Evolutionary conservation across 2,329 filamentous ascomycete genomes (phyloP).

Genomic region (Cercospora janseana): DNA sequence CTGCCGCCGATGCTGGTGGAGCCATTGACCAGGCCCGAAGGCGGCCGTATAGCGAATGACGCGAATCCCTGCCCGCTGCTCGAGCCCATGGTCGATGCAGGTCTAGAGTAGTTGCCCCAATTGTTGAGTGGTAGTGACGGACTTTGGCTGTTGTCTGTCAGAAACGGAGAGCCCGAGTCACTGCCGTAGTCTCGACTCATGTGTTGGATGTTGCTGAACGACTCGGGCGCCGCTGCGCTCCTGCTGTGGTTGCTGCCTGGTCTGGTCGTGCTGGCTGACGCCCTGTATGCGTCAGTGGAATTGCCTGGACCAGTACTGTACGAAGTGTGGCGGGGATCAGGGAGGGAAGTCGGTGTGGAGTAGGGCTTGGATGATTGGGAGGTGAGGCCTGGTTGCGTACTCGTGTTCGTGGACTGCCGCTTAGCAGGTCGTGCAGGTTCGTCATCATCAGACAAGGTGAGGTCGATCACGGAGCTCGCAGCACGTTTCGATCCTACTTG

Average conservation of each 20-base stretch:
- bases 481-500: constrained; percentile 44
- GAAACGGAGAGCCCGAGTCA: constrained; percentile 16
- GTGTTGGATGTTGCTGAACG: constrained; percentile 6
- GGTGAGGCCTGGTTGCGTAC: constrained; percentile 26
- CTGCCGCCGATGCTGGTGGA: not conserved
- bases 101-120: constrained; percentile 14
- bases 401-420: constrained; percentile 32
- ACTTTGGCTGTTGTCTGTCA: constrained; percentile 13
- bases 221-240: constrained; percentile 16
- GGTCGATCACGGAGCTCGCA: constrained; percentile 49
- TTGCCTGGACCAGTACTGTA: constrained; percentile 17
- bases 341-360: constrained; percentile 28
- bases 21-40: constrained; percentile 8
- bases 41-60: constrained; percentile 18
- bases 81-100: constrained; percentile 13
- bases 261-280: constrained; percentile 25
- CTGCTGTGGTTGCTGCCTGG: constrained; percentile 22
- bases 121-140: constrained; percentile 16
- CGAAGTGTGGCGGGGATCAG: constrained; percentile 26
- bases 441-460: constrained; percentile 50
- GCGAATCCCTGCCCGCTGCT: constrained; percentile 4
- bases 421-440: constrained; percentile 37
- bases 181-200: constrained; percentile 8
- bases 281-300: constrained; percentile 29
- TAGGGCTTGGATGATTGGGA: constrained; percentile 21